phyloP scores from a whole-genome alignment of 768 basidiomycete genomes.

The Serendipita sp. region DNA sequence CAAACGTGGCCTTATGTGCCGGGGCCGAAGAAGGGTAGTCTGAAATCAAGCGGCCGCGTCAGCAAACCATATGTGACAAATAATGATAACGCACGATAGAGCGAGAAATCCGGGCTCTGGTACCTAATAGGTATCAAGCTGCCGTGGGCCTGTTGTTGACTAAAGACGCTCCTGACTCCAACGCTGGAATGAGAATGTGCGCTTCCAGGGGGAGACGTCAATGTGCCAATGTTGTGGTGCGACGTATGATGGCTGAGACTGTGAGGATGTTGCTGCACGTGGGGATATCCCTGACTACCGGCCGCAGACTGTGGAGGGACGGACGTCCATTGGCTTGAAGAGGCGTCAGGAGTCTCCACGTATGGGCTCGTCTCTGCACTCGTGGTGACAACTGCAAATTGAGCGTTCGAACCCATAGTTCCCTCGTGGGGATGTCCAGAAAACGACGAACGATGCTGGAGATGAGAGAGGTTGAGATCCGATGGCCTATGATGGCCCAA shows the following conservation, averaged over 20 bases:
- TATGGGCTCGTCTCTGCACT: not conserved
- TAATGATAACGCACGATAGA: not conserved
- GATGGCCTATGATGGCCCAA: not conserved
- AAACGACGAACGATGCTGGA: not conserved
- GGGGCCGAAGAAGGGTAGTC: slow-evolving; percentile 34
- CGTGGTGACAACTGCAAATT: not conserved
- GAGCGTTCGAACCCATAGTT: not conserved
- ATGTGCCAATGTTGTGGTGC: not conserved
- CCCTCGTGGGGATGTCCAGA: not conserved
- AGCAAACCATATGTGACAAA: not conserved
- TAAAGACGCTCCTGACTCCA: not conserved
- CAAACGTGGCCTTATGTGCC: slow-evolving; percentile 50
- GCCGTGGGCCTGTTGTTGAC: not conserved
- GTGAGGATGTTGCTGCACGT: not conserved
- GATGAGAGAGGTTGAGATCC: not conserved
- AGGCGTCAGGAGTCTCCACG: not conserved
- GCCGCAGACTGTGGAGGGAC: not conserved
- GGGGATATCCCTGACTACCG: not conserved
- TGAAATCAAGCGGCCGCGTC: not conserved
- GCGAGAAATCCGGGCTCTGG: not conserved
- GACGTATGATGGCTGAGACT: not conserved
- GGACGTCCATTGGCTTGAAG: not conserved
- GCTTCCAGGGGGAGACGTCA: not conserved
- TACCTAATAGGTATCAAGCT: not conserved
- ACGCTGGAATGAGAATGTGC: not conserved